A percentile compares a stretch with the other conserved stretches of the same genome.
Evolutionary conservation across 495 filamentous ascomycete genomes (phyloP).

Genomic region (Clavariopsis aquatica): DNA sequence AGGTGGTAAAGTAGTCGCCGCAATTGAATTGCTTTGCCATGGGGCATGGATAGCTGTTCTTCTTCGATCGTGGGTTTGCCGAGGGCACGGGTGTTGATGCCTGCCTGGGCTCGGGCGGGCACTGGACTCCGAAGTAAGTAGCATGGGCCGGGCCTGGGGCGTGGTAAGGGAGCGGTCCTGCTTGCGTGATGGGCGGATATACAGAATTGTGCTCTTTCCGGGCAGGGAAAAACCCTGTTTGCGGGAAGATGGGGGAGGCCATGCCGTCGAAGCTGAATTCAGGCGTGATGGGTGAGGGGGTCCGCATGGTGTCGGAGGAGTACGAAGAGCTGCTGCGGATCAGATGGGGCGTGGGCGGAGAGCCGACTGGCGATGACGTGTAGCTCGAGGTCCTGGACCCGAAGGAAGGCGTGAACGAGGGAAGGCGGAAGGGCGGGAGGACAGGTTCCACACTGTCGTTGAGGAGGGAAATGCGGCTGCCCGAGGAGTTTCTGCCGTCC

Average conservation of each 20-base stretch:
- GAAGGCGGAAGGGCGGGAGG: constrained; percentile 13
- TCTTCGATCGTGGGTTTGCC: constrained; percentile 43
- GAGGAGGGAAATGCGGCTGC: constrained; percentile 40
- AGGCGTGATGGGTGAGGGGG: constrained; percentile 46
- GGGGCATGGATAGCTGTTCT: constrained; percentile 68
- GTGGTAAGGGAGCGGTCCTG: constrained; percentile 30
- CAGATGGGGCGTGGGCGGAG: constrained; percentile 45
- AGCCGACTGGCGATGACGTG: constrained; percentile 42
- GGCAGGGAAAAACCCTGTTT: constrained; percentile 15
- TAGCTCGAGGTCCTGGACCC: constrained; percentile 45
- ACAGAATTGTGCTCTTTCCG: constrained; percentile 31
- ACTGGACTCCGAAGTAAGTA: constrained; percentile 28
- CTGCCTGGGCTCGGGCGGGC: constrained; percentile 11
- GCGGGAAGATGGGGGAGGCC: constrained; percentile 31
- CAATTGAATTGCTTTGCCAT: constrained; percentile 49
- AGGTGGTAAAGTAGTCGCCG: constrained; percentile 75
- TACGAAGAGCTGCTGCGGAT: constrained; percentile 32
- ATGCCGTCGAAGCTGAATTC: constrained; percentile 37
- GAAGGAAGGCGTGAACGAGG: constrained; percentile 29
- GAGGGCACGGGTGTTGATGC: constrained; percentile 14
- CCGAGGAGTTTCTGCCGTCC: constrained; percentile 40
- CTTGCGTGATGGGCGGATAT: constrained; percentile 34
- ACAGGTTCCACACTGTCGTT: constrained; percentile 33
- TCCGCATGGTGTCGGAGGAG: constrained; percentile 42
- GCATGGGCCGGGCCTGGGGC: constrained; percentile 14